These are phyloP conservation scores for Boletus subcaerulescens DNA, from an alignment of 768 basidiomycete genomes.

Conservation along the genomic window DNA sequence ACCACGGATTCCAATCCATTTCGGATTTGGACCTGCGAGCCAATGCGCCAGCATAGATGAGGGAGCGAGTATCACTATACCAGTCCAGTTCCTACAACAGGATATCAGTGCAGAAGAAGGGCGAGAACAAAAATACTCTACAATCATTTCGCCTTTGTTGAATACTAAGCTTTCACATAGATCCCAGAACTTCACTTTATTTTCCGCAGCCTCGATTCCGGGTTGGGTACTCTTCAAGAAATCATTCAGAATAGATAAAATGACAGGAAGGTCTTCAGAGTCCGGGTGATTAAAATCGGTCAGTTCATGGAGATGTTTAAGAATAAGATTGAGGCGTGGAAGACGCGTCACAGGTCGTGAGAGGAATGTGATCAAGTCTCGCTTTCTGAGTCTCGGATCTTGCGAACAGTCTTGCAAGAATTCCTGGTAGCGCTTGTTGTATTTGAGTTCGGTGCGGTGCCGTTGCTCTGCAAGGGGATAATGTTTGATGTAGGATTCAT, in stretches of 20 bases:
- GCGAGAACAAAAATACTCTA: conserved; percentile 33
- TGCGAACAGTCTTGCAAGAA: conserved; percentile 63
- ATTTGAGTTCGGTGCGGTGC: conserved; percentile 72
- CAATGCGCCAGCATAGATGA: conserved; percentile 66
- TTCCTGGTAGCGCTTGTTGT: conserved; percentile 61
- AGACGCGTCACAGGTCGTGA: conserved; percentile 88
- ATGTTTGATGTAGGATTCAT: conserved; percentile 83
- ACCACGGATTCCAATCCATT: conserved; percentile 68
- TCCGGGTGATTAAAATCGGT: conserved; percentile 80
- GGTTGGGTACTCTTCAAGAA: conserved; percentile 85
- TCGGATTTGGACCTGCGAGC: conserved; percentile 61
- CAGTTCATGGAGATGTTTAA: conserved; percentile 66
- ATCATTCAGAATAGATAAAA: conserved; percentile 62
- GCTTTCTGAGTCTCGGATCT: conserved; percentile 66
- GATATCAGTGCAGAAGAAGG: conserved; percentile 3
- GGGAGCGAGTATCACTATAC: conserved; percentile 68
- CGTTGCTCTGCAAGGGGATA: conserved; percentile 83
- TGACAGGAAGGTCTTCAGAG: conserved; percentile 69
- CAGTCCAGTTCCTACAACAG: conserved; percentile 72
- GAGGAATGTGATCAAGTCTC: conserved; percentile 78
- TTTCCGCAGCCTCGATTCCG: conserved; percentile 87
- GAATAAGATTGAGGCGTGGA: conserved; percentile 70
- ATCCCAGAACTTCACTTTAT: conserved; percentile 85
- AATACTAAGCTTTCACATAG: conserved; percentile 73
- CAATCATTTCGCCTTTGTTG: conserved; percentile 79